A percentile compares a stretch with the other conserved stretches of the same genome.
Conservation (phyloP, 768 basidiomycete genomes). For the Termitomyces sp. region DNA sequence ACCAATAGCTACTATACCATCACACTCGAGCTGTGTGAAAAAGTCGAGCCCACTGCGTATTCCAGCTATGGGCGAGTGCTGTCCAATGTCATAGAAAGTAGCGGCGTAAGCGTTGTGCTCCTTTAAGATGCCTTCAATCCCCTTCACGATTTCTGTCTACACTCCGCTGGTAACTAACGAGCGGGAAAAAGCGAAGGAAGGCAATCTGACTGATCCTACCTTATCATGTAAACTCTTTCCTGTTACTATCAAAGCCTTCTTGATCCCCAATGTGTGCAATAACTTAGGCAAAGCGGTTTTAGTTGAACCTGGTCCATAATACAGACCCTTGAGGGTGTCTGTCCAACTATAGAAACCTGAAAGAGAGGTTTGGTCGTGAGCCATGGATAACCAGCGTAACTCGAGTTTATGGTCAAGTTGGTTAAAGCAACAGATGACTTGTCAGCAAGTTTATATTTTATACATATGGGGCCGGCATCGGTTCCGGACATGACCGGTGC, state of each 20-base stretch:
- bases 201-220: conserved; percentile 25
- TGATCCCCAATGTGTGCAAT: conserved; percentile 44
- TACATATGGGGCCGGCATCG: neutral
- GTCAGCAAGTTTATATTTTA: neutral
- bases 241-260: conserved; percentile 67
- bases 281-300: conserved; percentile 60
- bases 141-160: conserved; percentile 57
- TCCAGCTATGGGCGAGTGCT: conserved; percentile 66
- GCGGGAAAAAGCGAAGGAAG: neutral
- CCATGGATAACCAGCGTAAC: conserved; percentile 4
- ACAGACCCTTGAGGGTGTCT: conserved; percentile 59
- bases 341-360: conserved; percentile 63
- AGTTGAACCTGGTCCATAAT: conserved; percentile 68
- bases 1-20: conserved; percentile 68
- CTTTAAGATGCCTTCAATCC: conserved; percentile 50
- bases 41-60: conserved; percentile 50
- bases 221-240: conserved; percentile 64
- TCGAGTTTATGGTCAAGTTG: neutral
- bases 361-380: conserved; percentile 12
- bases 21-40: conserved; percentile 52
- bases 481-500: neutral
- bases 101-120: conserved; percentile 53
- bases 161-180: neutral
- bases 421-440: neutral
- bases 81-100: conserved; percentile 68